Evolutionary conservation across 768 basidiomycete species (phyloP), one percentile per base, ranked within the genome.

Genomic region (Mrakia frigida): DNA sequence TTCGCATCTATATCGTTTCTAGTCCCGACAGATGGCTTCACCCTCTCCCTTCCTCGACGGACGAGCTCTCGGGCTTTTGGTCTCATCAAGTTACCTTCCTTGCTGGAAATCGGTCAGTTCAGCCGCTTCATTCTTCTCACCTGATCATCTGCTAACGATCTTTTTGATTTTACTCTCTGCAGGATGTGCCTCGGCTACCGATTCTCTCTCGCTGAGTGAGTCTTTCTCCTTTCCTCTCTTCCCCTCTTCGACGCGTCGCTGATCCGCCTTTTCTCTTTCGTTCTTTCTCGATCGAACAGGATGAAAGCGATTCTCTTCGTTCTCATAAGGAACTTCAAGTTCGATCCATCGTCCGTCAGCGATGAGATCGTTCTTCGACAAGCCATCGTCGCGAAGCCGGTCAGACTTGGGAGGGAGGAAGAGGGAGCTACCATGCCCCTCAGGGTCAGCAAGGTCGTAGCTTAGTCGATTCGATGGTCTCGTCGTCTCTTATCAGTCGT

Each of bases 11-110:
- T n/a, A n/a, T 63, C 35, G 33, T 67, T 78, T 52, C 76, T 37
- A 74, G 68, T 67, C 79, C 74, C 35, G 63, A 69, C 56, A 72
- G 65, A 67, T 70, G 18, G 76, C 78, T 70, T 71, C 65, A 10
- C 67, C 78, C 28, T 65, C 77, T 67, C 59, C 60, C 78, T 74
- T 41, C 72, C 75, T 43, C 80, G 79, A 80, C 79, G 7, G 71
- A 50, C 21, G 53, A 72, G 52, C 71, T 56, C 25, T n/a, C 25
- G 1, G 35, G 43, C n/a, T 53, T 56, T 21, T 56, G 37, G 71
- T 5, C 53, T 9, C 50, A 52, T 11, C 71, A 53, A 39, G 59
- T 28, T 21, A 39, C 59, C 3, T 53, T 72, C 52, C 25, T 33
- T 6, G 33, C 59, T 14, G 43, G 50, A 37, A 14, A 50, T 33